phyloP scores from a whole-genome alignment of 1,139 yeast genomes.

The Pichia sp. region DNA sequence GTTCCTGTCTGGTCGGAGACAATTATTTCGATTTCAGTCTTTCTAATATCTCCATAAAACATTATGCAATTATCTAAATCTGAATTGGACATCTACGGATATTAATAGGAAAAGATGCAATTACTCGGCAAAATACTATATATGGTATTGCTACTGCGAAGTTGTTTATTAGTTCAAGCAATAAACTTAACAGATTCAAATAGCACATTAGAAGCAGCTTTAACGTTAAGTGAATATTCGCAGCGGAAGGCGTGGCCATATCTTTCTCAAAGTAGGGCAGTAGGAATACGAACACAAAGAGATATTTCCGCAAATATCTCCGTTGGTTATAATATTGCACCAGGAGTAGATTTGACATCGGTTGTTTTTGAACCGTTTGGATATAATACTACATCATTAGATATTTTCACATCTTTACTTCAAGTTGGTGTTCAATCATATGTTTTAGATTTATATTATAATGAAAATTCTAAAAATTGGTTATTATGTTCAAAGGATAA shows the following conservation, averaged over 20 bases:
- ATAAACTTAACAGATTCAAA: background rate
- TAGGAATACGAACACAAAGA: constrained; percentile 59
- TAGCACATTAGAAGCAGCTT: constrained; percentile 1
- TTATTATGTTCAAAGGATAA: constrained; percentile 54
- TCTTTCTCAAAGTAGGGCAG: constrained; percentile 22
- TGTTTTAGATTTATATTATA: constrained; percentile 63
- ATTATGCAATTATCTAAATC: too few relatives aligned
- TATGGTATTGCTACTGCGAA: too few relatives aligned
- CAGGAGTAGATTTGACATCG: constrained; percentile 53
- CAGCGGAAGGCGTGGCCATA: constrained; percentile 17
- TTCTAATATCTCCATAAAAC: too few relatives aligned
- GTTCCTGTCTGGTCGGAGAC: too few relatives aligned
- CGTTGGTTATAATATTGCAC: constrained; percentile 47
- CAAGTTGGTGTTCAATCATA: constrained; percentile 47
- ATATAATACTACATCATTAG: constrained; percentile 41
- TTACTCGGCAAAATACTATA: too few relatives aligned
- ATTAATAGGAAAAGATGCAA: too few relatives aligned
- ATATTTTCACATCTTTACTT: constrained; percentile 35
- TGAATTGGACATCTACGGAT: too few relatives aligned
- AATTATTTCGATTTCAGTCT: too few relatives aligned
- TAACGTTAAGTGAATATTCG: constrained; percentile 2
- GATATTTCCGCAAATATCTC: constrained; percentile 55
- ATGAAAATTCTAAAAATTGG: constrained; percentile 46
- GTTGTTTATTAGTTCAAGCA: background rate
- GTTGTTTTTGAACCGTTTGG: constrained; percentile 48